phyloP scores from a whole-genome alignment of 1,139 yeast genomes.

The Kodamaea alishanica region DNA sequence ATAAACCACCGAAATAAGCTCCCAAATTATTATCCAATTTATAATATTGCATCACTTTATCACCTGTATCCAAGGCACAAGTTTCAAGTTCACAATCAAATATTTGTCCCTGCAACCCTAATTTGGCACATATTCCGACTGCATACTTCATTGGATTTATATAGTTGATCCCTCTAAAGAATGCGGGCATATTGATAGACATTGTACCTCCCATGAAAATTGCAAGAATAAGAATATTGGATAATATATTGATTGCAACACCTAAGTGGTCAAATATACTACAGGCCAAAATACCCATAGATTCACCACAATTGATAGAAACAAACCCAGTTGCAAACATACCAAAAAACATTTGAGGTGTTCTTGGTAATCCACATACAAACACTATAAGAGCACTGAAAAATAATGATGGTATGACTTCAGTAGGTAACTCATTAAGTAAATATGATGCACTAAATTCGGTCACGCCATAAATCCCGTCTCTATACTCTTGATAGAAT shows the following conservation, averaged over 20 bases:
- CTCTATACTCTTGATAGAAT: constrained; percentile 25
- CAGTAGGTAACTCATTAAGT: constrained; percentile 23
- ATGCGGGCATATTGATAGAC: constrained; percentile 25
- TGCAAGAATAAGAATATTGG: constrained; percentile 19
- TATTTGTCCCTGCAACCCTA: constrained; percentile 32
- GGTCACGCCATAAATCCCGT: constrained; percentile 20
- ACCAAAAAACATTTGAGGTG: constrained; percentile 21
- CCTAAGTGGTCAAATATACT: constrained; percentile 23
- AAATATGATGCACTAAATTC: constrained; percentile 22
- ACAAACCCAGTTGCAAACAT: constrained; percentile 17
- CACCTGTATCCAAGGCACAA: constrained; percentile 36
- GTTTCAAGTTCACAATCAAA: constrained; percentile 28
- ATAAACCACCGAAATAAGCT: constrained; percentile 21
- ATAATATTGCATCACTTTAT: constrained; percentile 33
- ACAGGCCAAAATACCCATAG: constrained; percentile 22
- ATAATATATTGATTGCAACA: constrained; percentile 22
- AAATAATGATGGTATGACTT: constrained; percentile 19
- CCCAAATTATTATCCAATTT: constrained; percentile 28
- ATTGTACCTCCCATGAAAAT: constrained; percentile 29
- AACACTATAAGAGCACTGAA: constrained; percentile 21
- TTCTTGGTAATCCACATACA: constrained; percentile 22
- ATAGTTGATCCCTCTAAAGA: constrained; percentile 23
- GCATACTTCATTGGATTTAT: constrained; percentile 24
- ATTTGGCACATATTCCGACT: constrained; percentile 30
- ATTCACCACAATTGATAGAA: constrained; percentile 22